Base-by-base conservation (phyloP, 768 basidiomycete genomes). In the Lactarius deliciosus region DNA sequence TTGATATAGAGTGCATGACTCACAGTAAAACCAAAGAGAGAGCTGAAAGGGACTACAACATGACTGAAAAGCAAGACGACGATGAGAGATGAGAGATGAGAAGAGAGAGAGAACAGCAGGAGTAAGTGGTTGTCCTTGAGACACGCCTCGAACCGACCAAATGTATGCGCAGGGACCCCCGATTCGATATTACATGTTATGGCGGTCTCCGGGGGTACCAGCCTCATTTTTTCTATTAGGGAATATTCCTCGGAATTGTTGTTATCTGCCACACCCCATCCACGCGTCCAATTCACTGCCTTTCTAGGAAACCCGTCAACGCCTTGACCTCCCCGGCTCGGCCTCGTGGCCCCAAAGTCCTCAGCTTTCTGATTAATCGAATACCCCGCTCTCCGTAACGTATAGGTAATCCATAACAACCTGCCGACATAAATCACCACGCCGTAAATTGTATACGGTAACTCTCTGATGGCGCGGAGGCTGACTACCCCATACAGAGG, bases 321-420 rank as follows among this genome's bases (percentile, higher is more conserved):
- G 57, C 57, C 47, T 43, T 10, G 28, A 22, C 45, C 47, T n/a
- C 32, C n/a, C 55, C 22, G 28, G 8, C 28, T 13, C 8, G 5
- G 57, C 57, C 64, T 59, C 47, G 28, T 64, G 64, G 28, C 30
- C 40, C 9, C 13, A 30, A 41, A 10, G 45, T 9, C 50, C 32
- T 62, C 41, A 67, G 9, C 80, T 80, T 28, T 73, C 76, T 2
- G 77, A 73, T 10, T 73, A 0, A 80, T 82, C 1, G 86, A 83
- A 70, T 81, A 88, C 3, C 83, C 86, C 78, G 76, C 34, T 81
- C 80, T 4, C 87, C 88, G 54, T 88, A 85, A 22, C 75, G 77
- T 56, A 90, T 84, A n/a, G 4, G 82, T 83, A 20, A 79, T 67
- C 77, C 78, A 81, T 3, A 89, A 68, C 5, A 86, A 58, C 15